Evolutionary conservation across 208 protist genomes (phyloP).

Genomic region (Acanthamoeba lenticulata): DNA sequence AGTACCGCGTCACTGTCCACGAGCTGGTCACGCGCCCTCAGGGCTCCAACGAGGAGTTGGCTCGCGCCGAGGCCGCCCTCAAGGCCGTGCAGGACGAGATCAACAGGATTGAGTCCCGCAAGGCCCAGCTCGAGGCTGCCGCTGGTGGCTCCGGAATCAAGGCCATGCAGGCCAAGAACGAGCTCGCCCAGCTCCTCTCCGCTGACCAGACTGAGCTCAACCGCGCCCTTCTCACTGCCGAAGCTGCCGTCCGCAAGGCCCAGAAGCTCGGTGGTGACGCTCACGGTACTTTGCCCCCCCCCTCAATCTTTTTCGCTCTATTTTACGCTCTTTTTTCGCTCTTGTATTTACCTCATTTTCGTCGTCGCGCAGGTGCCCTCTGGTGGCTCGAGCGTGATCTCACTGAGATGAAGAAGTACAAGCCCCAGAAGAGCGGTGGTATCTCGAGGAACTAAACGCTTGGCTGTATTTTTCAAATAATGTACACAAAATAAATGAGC

Average conservation of each 20-base stretch:
- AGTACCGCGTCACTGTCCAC: background rate
- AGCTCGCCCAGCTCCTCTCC: constrained; percentile 40
- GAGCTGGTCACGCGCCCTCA: constrained; percentile 49
- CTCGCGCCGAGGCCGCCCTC: background rate
- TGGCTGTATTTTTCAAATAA: background rate
- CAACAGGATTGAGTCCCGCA: background rate
- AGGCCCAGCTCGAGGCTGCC: background rate
- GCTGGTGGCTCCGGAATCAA: background rate
- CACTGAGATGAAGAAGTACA: constrained; percentile 64
- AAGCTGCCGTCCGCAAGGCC: background rate
- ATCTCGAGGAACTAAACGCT: background rate
- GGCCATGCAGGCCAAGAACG: constrained; percentile 43
- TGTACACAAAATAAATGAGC: background rate
- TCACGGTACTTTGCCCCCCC: background rate
- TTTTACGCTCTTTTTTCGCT: background rate
- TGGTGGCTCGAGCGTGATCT: constrained; percentile 63
- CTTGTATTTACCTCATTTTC: background rate
- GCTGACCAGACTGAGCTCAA: background rate
- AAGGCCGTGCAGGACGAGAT: constrained; percentile 49
- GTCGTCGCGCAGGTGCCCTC: background rate
- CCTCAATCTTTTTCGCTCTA: background rate
- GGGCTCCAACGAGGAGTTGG: constrained; percentile 45
- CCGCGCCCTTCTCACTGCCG: background rate
- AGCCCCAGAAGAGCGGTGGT: constrained; percentile 45
- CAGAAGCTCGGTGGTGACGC: constrained; percentile 32